Conservation (phyloP, 1,284 basidiomycete genomes). For the Neotropicomus parvogracilis region DNA sequence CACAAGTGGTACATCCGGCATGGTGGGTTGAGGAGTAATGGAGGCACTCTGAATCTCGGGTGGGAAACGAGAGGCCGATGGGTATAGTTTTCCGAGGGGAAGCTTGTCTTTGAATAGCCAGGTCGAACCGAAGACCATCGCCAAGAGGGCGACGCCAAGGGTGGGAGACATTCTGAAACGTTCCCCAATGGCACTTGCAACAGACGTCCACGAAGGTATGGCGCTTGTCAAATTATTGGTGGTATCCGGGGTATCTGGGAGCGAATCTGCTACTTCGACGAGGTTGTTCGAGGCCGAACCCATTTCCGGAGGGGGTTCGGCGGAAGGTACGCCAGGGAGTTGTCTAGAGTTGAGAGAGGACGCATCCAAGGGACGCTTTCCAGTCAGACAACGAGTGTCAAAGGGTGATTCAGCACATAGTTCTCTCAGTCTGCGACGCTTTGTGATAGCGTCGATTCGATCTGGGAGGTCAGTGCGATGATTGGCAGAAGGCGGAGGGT, state of each 20-base stretch:
- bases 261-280: constrained; percentile 12
- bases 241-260: constrained; percentile 18
- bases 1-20: neutral
- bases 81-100: constrained; percentile 14
- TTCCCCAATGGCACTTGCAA: constrained; percentile 11
- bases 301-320: constrained; percentile 21
- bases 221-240: constrained; percentile 12
- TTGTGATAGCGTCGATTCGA: constrained; percentile 45
- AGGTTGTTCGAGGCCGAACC: constrained; percentile 2
- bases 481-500: constrained; percentile 34
- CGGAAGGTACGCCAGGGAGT: constrained; percentile 34
- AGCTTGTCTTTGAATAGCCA: constrained; percentile 30
- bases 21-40: neutral
- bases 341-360: constrained; percentile 33
- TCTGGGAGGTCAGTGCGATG: constrained; percentile 35
- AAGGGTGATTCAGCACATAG: constrained; percentile 37
- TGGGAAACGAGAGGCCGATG: neutral
- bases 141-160: constrained; percentile 25
- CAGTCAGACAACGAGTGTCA: constrained; percentile 58
- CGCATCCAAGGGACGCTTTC: constrained; percentile 49
- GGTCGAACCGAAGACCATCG: constrained; percentile 20
- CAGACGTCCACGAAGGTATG: constrained; percentile 20
- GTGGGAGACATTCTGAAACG: constrained; percentile 10
- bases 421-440: constrained; percentile 38
- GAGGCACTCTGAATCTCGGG: constrained; percentile 2